phyloP scores from a whole-genome alignment of 352 stramenopile genomes.

The Globisporangium cystogenes region DNA sequence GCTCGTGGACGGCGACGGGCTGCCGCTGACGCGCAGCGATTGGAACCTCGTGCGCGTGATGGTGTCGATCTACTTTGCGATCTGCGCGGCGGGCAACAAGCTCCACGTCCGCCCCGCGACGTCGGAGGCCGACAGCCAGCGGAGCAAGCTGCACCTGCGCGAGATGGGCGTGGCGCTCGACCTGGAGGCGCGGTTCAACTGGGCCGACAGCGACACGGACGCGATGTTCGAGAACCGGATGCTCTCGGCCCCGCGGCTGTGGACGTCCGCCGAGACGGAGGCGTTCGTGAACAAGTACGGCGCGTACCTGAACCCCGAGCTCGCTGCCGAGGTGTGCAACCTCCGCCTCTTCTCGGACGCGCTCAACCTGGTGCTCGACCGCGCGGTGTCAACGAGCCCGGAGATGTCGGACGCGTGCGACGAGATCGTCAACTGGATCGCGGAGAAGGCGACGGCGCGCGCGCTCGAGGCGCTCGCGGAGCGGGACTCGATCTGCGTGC shows the following conservation, averaged over 20 bases:
- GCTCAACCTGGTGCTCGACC: slow-evolving; percentile 64
- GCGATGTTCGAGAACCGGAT: slow-evolving; percentile 2
- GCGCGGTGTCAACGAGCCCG: slow-evolving; percentile 64
- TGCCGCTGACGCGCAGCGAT: slow-evolving; percentile 74
- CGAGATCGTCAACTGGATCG: slow-evolving; percentile 76
- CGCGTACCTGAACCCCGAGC: slow-evolving; percentile 78
- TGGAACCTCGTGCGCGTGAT: slow-evolving; percentile 80
- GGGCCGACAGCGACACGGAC: slow-evolving; percentile 5
- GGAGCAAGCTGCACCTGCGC: slow-evolving; percentile 42
- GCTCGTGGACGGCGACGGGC: slow-evolving; percentile 66
- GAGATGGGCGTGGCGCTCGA: slow-evolving; percentile 61
- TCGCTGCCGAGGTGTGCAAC: slow-evolving; percentile 78
- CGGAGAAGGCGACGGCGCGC: slow-evolving; percentile 48
- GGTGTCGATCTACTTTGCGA: slow-evolving; percentile 75
- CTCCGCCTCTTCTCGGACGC: slow-evolving; percentile 54
- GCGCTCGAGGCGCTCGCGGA: slow-evolving; percentile 42
- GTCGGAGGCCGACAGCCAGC: slow-evolving; percentile 15
- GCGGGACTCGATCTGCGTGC: slow-evolving; percentile 59
- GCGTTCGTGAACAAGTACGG: slow-evolving; percentile 78
- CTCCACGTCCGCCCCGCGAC: slow-evolving; percentile 38
- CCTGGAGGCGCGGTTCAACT: slow-evolving; percentile 32
- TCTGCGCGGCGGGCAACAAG: slow-evolving; percentile 43
- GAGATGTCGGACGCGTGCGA: slow-evolving; percentile 73
- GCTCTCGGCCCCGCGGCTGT: slow-evolving; percentile 11
- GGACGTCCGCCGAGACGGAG: slow-evolving; percentile 47